phyloP scores from a whole-genome alignment of 106 monocot genomes.

The Amphibolis antarctica region DNA sequence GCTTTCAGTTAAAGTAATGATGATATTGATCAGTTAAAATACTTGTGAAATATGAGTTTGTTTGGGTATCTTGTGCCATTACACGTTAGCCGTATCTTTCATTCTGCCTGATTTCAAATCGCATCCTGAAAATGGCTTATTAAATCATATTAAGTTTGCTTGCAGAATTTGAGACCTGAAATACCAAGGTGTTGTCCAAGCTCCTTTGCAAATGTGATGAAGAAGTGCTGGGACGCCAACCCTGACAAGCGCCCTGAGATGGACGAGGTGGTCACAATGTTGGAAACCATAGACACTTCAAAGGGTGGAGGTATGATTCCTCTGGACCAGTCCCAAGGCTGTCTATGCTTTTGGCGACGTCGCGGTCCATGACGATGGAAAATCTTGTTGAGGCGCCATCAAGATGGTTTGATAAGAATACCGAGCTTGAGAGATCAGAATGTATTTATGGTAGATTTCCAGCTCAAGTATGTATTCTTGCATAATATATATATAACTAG shows the following conservation, averaged over 20 bases:
- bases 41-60: too few species aligned
- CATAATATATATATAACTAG: not conserved
- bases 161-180: constrained; percentile 24
- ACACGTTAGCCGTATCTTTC: too few species aligned
- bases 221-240: constrained; percentile 29
- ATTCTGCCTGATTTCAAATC: too few species aligned
- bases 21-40: too few species aligned
- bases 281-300: constrained; percentile 25
- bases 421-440: constrained; percentile 1
- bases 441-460: constrained; percentile 6
- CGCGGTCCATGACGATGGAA: constrained; percentile 11
- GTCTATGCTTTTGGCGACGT: constrained; percentile 9
- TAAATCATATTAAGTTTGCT: not conserved
- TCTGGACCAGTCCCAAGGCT: constrained; percentile 10
- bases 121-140: too few species aligned
- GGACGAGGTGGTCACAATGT: constrained; percentile 24
- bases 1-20: too few species aligned
- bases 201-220: constrained; percentile 23
- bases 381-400: not conserved
- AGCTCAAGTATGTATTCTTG: constrained; percentile 3
- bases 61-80: too few species aligned
- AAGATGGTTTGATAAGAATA: not conserved
- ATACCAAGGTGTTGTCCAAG: constrained; percentile 28
- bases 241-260: constrained; percentile 21
- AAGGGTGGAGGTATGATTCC: constrained; percentile 30